phyloP scores from a whole-genome alignment of 768 basidiomycete genomes.

The Kwoniella sp. region DNA sequence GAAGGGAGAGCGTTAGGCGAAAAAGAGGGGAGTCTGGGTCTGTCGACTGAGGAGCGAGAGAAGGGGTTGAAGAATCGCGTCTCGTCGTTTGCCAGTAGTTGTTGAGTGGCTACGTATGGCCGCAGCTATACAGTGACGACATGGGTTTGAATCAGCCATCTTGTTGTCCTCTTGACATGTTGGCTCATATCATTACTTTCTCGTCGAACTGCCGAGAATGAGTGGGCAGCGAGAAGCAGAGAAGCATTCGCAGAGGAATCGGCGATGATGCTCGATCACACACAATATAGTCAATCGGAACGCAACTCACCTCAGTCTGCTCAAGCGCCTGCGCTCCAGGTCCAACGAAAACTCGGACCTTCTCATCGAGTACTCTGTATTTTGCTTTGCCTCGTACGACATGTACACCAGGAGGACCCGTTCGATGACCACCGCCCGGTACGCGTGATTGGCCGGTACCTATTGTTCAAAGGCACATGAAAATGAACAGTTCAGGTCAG shows the following conservation, averaged over 20 bases:
- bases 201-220: no score
- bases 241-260: no score
- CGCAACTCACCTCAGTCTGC: conserved; percentile 45
- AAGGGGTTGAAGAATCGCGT: conserved; percentile 22
- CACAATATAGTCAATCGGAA: no score
- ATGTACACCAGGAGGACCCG: conserved; percentile 85
- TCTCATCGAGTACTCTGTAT: conserved; percentile 76
- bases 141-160: neutral
- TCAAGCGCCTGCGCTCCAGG: conserved; percentile 58
- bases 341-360: conserved; percentile 80
- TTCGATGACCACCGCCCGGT: conserved; percentile 75
- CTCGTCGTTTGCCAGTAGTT: conserved; percentile 1
- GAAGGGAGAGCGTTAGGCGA: conserved; percentile 15
- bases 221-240: no score
- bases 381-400: conserved; percentile 71
- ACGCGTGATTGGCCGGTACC: conserved; percentile 81
- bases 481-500: neutral
- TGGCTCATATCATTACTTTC: no score
- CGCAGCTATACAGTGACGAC: conserved; percentile 26
- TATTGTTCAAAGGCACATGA: conserved; percentile 46
- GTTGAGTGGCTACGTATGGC: conserved; percentile 40
- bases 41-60: conserved; percentile 9
- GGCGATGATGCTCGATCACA: no score
- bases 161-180: no score
- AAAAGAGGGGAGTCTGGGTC: conserved; percentile 29